Conservation (phyloP, 352 stramenopile species). For the Globisporangium solare region DNA sequence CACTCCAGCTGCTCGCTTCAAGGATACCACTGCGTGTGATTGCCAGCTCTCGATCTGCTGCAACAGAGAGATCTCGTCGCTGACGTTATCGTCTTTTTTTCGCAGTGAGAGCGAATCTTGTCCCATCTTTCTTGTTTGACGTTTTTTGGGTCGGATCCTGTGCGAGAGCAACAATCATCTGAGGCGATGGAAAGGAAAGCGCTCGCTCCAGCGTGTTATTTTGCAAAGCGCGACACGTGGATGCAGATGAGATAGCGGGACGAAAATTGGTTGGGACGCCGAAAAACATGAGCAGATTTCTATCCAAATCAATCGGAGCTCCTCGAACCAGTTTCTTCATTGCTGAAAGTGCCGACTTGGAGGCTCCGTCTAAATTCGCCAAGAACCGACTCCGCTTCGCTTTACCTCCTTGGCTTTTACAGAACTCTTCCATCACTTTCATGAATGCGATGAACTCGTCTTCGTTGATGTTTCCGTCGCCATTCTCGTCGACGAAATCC, state of each 20-base stretch:
- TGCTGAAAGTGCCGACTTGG: conserved; percentile 46
- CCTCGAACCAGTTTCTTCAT: conserved; percentile 78
- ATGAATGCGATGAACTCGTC: conserved; percentile 76
- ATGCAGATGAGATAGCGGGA: conserved; percentile 52
- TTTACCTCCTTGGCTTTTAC: conserved; percentile 28
- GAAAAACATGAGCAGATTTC: conserved; percentile 68
- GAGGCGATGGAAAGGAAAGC: conserved; percentile 65
- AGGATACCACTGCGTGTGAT: conserved; percentile 65
- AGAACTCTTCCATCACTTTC: conserved; percentile 53
- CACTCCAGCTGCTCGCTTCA: conserved; percentile 65
- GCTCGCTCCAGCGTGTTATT: conserved; percentile 64
- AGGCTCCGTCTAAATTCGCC: conserved; percentile 33
- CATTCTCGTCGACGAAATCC: conserved; percentile 62
- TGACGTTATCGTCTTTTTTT: conserved; percentile 20
- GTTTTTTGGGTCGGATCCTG: conserved; percentile 24
- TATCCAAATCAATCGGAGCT: conserved; percentile 60
- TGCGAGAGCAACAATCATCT: conserved; percentile 52
- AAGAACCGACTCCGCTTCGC: conserved; percentile 34
- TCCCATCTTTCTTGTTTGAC: conserved; percentile 24
- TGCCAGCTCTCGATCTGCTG: conserved; percentile 49
- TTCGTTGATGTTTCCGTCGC: conserved; percentile 58
- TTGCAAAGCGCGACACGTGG: conserved; percentile 39
- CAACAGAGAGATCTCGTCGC: conserved; percentile 36
- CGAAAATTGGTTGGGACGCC: conserved; percentile 78
- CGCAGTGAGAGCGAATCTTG: conserved; percentile 18